Conservation (phyloP, 176 grass and related monocot species). For the Typha latifolia region DNA sequence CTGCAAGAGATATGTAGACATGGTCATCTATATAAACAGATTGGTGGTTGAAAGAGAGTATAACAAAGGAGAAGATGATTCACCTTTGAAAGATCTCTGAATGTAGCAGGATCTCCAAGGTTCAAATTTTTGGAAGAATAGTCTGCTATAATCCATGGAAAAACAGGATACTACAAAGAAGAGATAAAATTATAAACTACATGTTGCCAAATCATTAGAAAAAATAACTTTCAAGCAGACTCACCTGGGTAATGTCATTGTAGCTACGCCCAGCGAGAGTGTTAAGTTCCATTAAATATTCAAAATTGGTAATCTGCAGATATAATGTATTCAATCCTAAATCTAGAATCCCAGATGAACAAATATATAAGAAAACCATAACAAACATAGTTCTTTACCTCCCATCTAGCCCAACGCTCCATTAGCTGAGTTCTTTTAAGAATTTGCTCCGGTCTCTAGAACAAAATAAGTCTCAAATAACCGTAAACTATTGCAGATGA, state of each 20-base stretch:
- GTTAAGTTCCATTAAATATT: constrained; percentile 98
- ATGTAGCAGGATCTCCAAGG: constrained; percentile 54
- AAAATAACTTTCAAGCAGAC: constrained; percentile 4
- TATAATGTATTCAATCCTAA: neutral
- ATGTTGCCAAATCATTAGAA: neutral
- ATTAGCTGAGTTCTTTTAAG: constrained; percentile 96
- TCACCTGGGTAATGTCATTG: constrained; percentile 78
- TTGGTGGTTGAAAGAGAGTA: constrained; percentile 11
- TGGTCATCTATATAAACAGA: neutral
- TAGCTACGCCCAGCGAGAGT: constrained; percentile 93
- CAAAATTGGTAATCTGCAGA: constrained; percentile 91
- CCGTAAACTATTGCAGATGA: neutral
- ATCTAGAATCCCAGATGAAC: too few species aligned
- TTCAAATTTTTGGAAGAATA: constrained; percentile 74
- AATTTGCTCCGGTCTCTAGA: constrained; percentile 97
- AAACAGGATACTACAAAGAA: constrained; percentile 82
- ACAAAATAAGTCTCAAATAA: constrained; percentile 28
- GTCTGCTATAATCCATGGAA: constrained; percentile 89
- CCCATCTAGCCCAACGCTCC: constrained; percentile 94
- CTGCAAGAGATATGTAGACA: constrained; percentile 41
- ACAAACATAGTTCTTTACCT: constrained; percentile 39
- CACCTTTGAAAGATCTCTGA: constrained; percentile 89
- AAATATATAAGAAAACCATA: neutral
- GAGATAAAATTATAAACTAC: neutral
- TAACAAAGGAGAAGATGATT: constrained; percentile 11